phyloP scores from a whole-genome alignment of 768 basidiomycete species.

The Mycena olivaceomarginata region DNA sequence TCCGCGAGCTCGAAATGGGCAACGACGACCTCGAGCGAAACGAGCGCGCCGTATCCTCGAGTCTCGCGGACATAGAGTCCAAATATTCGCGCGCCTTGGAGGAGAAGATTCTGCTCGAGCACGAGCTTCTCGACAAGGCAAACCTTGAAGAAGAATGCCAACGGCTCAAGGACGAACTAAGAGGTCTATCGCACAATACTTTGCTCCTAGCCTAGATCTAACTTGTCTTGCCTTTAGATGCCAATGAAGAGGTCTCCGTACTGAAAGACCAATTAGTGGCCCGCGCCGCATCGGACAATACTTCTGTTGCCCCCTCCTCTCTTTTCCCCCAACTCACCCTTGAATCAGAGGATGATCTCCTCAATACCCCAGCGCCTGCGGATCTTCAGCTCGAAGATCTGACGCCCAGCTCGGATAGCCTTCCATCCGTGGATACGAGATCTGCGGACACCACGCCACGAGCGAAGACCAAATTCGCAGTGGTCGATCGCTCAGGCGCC shows the following conservation, averaged over 20 bases:
- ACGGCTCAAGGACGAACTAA: slow-evolving; percentile 92
- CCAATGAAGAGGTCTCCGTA: slow-evolving; percentile 89
- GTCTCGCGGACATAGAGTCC: slow-evolving; percentile 88
- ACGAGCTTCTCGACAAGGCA: slow-evolving; percentile 94
- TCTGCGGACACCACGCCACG: slow-evolving; percentile 62
- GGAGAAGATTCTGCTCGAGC: slow-evolving; percentile 97
- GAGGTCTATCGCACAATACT: slow-evolving; percentile 73
- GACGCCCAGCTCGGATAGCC: slow-evolving; percentile 64
- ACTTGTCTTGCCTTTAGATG: slow-evolving; percentile 70
- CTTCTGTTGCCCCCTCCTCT: slow-evolving; percentile 59
- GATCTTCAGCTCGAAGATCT: slow-evolving; percentile 79
- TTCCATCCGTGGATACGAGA: slow-evolving; percentile 55
- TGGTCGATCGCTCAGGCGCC: slow-evolving; percentile 73
- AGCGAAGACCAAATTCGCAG: slow-evolving; percentile 62
- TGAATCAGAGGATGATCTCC: slow-evolving; percentile 73
- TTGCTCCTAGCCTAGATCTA: slow-evolving; percentile 14
- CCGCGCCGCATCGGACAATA: slow-evolving; percentile 45
- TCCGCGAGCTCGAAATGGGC: slow-evolving; percentile 96
- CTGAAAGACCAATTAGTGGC: slow-evolving; percentile 83
- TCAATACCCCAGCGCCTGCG: slow-evolving; percentile 74
- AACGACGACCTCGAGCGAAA: slow-evolving; percentile 98
- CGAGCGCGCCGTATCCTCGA: slow-evolving; percentile 91
- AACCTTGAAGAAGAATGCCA: slow-evolving; percentile 93
- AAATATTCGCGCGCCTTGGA: slow-evolving; percentile 95
- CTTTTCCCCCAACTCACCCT: slow-evolving; percentile 52